phyloP scores from a whole-genome alignment of 495 filamentous ascomycete species.

The Aspergillus incahuasiensis region DNA sequence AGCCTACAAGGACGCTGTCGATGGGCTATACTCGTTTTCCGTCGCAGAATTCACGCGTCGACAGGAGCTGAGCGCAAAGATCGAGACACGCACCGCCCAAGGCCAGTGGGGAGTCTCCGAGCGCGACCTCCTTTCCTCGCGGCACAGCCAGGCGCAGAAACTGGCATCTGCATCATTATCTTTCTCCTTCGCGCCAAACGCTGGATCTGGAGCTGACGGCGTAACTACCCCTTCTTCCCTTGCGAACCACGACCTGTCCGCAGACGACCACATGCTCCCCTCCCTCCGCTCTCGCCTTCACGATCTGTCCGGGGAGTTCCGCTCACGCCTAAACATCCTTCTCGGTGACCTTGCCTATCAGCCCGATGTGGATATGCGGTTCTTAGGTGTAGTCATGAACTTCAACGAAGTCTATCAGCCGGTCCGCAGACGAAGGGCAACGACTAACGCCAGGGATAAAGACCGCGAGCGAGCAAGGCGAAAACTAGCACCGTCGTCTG shows the following conservation, averaged over 20 bases:
- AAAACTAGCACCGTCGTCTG: constrained; percentile 21
- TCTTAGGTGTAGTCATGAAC: constrained; percentile 95
- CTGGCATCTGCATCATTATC: constrained; percentile 18
- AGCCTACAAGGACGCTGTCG: constrained; percentile 85
- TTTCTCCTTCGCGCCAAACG: constrained; percentile 28
- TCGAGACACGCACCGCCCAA: constrained; percentile 58
- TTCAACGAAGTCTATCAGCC: constrained; percentile 96
- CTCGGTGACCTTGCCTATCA: constrained; percentile 89
- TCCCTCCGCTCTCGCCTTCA: constrained; percentile 67
- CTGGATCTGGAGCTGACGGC: constrained; percentile 24
- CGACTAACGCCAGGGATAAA: constrained; percentile 30
- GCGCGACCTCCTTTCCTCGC: constrained; percentile 37
- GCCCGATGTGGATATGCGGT: constrained; percentile 91
- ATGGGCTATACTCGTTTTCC: constrained; percentile 89
- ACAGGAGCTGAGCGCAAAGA: constrained; percentile 75
- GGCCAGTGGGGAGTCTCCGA: constrained; percentile 62
- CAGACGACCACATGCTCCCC: constrained; percentile 66
- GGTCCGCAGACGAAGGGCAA: constrained; percentile 50
- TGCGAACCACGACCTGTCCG: constrained; percentile 28
- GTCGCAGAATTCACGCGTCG: constrained; percentile 89
- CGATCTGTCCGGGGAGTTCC: constrained; percentile 69
- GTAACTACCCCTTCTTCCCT: constrained; percentile 32
- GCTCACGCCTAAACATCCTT: constrained; percentile 67
- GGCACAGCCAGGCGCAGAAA: constrained; percentile 21
- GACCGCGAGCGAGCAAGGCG: constrained; percentile 29